These are phyloP conservation scores for Calcarisporium arbuscula DNA, from an alignment of 2,329 filamentous ascomycete genomes.

Conservation along the genomic window DNA sequence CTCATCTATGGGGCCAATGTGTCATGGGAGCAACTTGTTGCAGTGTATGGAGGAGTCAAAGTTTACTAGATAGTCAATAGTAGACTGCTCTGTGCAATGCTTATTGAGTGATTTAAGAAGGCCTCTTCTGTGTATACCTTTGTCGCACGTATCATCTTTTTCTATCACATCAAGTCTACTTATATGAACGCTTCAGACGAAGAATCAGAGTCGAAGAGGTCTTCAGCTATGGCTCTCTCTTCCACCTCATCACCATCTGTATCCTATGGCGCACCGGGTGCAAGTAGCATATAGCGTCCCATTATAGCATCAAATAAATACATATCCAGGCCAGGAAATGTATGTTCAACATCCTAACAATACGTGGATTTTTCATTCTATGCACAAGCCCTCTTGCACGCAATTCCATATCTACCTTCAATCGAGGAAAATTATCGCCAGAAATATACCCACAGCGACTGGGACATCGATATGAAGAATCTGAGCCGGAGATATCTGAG, in stretches of 20 bases:
- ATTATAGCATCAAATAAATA: slow-evolving; percentile 7
- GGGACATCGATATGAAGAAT: slow-evolving; percentile 6
- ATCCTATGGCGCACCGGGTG: slow-evolving; percentile 5
- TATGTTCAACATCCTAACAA: slow-evolving; percentile 9
- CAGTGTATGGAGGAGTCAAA: slow-evolving; percentile 2
- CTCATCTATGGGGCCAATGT: slow-evolving; percentile 4
- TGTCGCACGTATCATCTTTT: not conserved
- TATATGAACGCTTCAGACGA: slow-evolving; percentile 2
- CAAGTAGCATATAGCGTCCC: slow-evolving; percentile 7
- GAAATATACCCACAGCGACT: slow-evolving; percentile 1
- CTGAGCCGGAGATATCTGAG: slow-evolving; percentile 5
- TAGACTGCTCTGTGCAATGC: not conserved
- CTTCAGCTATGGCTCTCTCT: slow-evolving; percentile 1
- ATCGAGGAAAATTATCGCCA: slow-evolving; percentile 3
- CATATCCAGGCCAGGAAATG: slow-evolving; percentile 6
- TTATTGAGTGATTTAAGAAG: not conserved
- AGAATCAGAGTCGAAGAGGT: slow-evolving; percentile 5
- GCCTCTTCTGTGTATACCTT: too few species aligned
- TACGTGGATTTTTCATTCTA: slow-evolving; percentile 6
- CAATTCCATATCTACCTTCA: slow-evolving; percentile 8
- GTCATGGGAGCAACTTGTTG: slow-evolving; percentile 6
- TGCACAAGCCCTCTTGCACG: slow-evolving; percentile 5
- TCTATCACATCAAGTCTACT: not conserved
- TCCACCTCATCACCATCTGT: slow-evolving; percentile 8
- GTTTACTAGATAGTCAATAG: slow-evolving; percentile 1